Evolutionary conservation across 2,329 filamentous ascomycete genomes (phyloP).

Genomic region (Penicillium thymicola): DNA sequence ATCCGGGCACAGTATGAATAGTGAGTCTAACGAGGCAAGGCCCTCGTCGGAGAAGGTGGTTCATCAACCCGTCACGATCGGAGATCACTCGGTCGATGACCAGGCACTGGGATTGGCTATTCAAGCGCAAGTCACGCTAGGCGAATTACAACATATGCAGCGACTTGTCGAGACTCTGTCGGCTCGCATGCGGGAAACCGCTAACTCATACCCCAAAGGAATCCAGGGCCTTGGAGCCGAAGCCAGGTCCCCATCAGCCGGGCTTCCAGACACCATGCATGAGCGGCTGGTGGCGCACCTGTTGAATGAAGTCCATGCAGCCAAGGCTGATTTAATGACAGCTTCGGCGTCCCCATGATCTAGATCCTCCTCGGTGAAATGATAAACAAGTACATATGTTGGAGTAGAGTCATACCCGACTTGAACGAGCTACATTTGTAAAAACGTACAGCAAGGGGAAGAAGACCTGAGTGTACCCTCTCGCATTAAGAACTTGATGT

Average conservation of each 20-base stretch:
- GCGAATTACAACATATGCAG: slow-evolving; percentile 6
- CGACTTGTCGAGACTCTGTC: slow-evolving; percentile 6
- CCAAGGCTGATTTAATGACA: background rate
- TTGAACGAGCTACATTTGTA: background rate
- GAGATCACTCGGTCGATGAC: slow-evolving; percentile 9
- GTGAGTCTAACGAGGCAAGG: background rate
- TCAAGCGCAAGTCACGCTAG: slow-evolving; percentile 3
- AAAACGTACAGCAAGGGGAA: background rate
- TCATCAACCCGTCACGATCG: slow-evolving; percentile 8
- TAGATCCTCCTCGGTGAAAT: too few species aligned
- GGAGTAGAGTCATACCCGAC: background rate
- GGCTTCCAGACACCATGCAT: background rate
- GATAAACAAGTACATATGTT: background rate
- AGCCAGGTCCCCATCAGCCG: background rate
- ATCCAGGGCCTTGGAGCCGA: background rate
- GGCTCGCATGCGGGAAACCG: slow-evolving; percentile 2
- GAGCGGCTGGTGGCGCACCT: background rate
- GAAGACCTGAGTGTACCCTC: background rate
- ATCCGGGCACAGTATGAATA: too few species aligned
- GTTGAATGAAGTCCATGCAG: background rate
- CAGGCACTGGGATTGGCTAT: background rate
- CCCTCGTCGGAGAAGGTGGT: background rate
- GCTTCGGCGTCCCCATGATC: background rate
- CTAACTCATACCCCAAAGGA: background rate
- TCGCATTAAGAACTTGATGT: background rate